These are phyloP conservation scores for Claviceps sorghi DNA, from an alignment of 2,329 filamentous ascomycete species.

Conservation along the genomic window DNA sequence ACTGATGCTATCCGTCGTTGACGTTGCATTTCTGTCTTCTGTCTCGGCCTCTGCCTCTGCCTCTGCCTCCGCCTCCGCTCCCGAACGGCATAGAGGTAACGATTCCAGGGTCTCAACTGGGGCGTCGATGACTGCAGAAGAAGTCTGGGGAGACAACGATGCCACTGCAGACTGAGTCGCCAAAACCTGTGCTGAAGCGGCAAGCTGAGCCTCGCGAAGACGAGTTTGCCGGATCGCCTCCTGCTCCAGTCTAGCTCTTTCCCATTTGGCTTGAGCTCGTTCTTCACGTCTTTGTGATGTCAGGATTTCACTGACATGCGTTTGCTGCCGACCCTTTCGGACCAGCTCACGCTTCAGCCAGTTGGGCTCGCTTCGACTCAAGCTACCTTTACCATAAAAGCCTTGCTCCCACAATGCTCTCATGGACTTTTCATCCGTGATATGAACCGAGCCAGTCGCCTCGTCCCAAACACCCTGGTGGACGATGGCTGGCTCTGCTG, in stretches of 20 bases:
- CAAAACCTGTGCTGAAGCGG: slow-evolving; percentile 6
- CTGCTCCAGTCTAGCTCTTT: slow-evolving; percentile 75
- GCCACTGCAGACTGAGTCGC: slow-evolving; percentile 7
- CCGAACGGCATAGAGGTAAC: background rate
- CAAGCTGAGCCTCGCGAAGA: slow-evolving; percentile 27
- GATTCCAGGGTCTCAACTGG: background rate
- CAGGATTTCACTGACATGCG: slow-evolving; percentile 65
- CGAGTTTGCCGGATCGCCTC: slow-evolving; percentile 64
- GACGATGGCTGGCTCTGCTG: slow-evolving; percentile 46
- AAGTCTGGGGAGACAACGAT: background rate
- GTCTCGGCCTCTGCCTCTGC: slow-evolving; percentile 1
- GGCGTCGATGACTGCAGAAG: background rate
- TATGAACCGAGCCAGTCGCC: slow-evolving; percentile 67
- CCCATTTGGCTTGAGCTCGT: slow-evolving; percentile 73
- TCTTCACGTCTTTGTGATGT: slow-evolving; percentile 67
- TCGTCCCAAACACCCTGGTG: slow-evolving; percentile 70
- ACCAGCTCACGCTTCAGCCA: slow-evolving; percentile 79
- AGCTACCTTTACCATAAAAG: slow-evolving; percentile 87
- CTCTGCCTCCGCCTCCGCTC: background rate
- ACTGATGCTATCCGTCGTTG: background rate
- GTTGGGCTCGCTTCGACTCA: slow-evolving; percentile 88
- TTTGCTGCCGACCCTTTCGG: slow-evolving; percentile 47
- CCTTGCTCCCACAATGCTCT: slow-evolving; percentile 87
- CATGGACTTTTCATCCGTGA: slow-evolving; percentile 62
- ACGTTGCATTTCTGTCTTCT: background rate